These are phyloP conservation scores for Malbranchea zuffiana DNA, from an alignment of 2,329 filamentous ascomycete species.

Conservation along the genomic window DNA sequence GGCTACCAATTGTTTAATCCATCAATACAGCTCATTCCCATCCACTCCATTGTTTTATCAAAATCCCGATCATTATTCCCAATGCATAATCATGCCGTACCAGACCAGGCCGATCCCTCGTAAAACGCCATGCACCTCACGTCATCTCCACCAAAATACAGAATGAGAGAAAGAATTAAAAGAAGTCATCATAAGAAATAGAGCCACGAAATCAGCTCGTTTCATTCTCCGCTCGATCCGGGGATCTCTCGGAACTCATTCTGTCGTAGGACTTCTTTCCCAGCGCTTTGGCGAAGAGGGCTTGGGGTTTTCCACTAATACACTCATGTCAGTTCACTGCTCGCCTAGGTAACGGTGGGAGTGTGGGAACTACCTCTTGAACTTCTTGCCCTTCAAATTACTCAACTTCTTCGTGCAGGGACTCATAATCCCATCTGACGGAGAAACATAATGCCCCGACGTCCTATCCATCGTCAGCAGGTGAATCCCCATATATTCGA, in stretches of 20 bases:
- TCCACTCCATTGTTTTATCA: too few relatives aligned
- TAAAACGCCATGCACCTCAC: too few relatives aligned
- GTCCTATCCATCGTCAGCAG: slow-evolving; percentile 16
- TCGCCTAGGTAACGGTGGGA: background rate
- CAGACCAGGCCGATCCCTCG: too few relatives aligned
- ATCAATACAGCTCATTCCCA: too few relatives aligned
- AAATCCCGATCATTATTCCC: too few relatives aligned
- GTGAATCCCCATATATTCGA: slow-evolving; percentile 1
- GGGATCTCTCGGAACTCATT: slow-evolving; percentile 14
- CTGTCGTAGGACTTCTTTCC: slow-evolving; percentile 37
- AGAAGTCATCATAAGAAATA: too few relatives aligned
- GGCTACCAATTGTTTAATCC: too few relatives aligned
- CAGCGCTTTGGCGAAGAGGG: slow-evolving; percentile 36
- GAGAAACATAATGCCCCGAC: slow-evolving; percentile 35
- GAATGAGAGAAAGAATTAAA: too few relatives aligned
- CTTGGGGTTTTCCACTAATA: slow-evolving; percentile 34
- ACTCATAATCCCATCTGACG: slow-evolving; percentile 41
- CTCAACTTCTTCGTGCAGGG: slow-evolving; percentile 42
- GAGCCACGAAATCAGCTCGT: too few relatives aligned
- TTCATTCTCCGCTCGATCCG: too few relatives aligned
- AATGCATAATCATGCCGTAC: too few relatives aligned
- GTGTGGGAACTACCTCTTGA: slow-evolving; percentile 34
- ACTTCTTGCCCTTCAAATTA: slow-evolving; percentile 40
- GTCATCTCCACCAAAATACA: too few relatives aligned
- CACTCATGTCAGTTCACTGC: background rate